Conservation (phyloP, 1,139 yeast genomes). For the Eremothecium sinecaudum region DNA sequence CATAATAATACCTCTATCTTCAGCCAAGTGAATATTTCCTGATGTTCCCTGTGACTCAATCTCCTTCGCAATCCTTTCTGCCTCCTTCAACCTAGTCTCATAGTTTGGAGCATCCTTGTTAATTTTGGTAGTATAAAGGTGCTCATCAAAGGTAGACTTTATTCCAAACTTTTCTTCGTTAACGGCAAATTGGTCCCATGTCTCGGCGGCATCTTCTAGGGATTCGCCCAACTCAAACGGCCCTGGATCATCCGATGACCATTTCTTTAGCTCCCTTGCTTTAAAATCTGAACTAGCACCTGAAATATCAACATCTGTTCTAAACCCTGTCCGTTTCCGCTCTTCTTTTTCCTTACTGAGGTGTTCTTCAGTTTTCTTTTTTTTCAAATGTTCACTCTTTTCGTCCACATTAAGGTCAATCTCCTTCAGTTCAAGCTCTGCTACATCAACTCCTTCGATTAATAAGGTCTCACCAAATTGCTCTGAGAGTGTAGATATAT, state of each 20-base stretch:
- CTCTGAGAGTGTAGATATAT: slow-evolving; percentile 30
- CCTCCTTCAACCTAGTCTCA: slow-evolving; percentile 52
- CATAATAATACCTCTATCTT: slow-evolving; percentile 71
- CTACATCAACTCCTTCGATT: slow-evolving; percentile 51
- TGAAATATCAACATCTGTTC: slow-evolving; percentile 80
- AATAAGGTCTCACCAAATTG: slow-evolving; percentile 41
- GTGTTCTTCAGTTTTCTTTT: slow-evolving; percentile 11
- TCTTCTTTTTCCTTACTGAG: slow-evolving; percentile 7
- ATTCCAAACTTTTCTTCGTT: slow-evolving; percentile 86
- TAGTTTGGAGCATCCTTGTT: slow-evolving; percentile 70
- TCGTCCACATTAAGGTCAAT: slow-evolving; percentile 23
- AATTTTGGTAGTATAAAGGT: slow-evolving; percentile 78
- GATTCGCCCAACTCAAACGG: slow-evolving; percentile 31
- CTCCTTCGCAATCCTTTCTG: slow-evolving; percentile 73
- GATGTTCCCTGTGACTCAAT: slow-evolving; percentile 58
- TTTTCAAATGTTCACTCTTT: slow-evolving; percentile 18
- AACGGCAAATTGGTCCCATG: slow-evolving; percentile 92
- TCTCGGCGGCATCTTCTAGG: slow-evolving; percentile 38
- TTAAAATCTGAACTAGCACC: slow-evolving; percentile 34
- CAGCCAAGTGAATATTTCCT: slow-evolving; percentile 74
- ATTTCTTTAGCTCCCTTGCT: slow-evolving; percentile 69
- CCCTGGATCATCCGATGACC: slow-evolving; percentile 62
- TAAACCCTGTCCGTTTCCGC: slow-evolving; percentile 38
- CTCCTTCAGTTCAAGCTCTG: slow-evolving; percentile 41
- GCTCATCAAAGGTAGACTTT: slow-evolving; percentile 79